These are phyloP conservation scores for Scenedesmus sp. DNA, from an alignment of 163 green algal genomes.

Conservation along the genomic window DNA sequence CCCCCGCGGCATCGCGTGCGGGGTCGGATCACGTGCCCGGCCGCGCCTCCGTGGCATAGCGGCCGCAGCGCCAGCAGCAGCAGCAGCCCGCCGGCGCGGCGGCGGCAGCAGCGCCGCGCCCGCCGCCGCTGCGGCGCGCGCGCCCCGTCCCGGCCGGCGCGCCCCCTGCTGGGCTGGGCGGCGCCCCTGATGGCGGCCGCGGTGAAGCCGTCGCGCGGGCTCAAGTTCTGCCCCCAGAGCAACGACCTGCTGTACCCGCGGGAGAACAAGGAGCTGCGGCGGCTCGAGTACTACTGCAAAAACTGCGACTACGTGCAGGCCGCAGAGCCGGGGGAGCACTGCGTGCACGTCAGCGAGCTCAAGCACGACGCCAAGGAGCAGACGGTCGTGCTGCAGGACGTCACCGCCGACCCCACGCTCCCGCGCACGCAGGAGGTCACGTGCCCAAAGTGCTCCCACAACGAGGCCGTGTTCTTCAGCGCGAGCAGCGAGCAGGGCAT, in stretches of 20 bases:
- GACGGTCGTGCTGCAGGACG: slow-evolving; percentile 83
- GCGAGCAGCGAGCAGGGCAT: slow-evolving; percentile 86
- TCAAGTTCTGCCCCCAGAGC: slow-evolving; percentile 89
- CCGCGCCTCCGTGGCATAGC: too few species aligned
- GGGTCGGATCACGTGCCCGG: too few species aligned
- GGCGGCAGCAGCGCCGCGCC: too few species aligned
- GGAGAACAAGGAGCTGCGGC: slow-evolving; percentile 81
- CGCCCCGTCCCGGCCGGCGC: too few species aligned
- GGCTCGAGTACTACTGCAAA: slow-evolving; percentile 87
- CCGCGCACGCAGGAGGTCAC: slow-evolving; percentile 83
- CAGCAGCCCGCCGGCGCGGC: too few species aligned
- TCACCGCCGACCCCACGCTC: slow-evolving; percentile 88
- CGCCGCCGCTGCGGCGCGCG: too few species aligned
- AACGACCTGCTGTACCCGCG: slow-evolving; percentile 93
- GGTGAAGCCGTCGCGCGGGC: slow-evolving; percentile 12
- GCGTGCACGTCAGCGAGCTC: slow-evolving; percentile 83
- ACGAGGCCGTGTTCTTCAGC: slow-evolving; percentile 91
- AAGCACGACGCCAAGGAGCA: slow-evolving; percentile 76
- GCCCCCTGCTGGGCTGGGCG: too few species aligned
- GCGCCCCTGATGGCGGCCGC: not conserved
- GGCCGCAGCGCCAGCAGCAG: too few species aligned
- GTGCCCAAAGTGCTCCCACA: slow-evolving; percentile 82
- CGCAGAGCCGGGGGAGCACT: slow-evolving; percentile 49
- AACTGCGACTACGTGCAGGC: slow-evolving; percentile 77
- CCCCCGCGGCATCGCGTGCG: too few species aligned